These are phyloP conservation scores for Pythium grandisporangium DNA, from an alignment of 352 stramenopile species.

Conservation along the genomic window DNA sequence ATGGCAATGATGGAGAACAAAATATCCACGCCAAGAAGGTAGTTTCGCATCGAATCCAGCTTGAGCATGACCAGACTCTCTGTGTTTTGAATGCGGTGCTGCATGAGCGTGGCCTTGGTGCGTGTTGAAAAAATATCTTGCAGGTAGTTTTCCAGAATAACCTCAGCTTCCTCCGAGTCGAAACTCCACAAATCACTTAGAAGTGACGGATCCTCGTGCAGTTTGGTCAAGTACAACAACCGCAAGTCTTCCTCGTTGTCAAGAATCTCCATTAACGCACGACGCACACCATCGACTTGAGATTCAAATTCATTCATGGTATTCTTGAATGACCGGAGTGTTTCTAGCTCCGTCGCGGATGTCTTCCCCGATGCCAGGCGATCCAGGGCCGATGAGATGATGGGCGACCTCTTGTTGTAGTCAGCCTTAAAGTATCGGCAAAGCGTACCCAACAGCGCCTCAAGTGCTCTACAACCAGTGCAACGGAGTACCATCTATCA, in stretches of 20 bases:
- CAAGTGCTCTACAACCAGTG: conserved; percentile 8
- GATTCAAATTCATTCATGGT: conserved; percentile 67
- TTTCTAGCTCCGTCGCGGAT: conserved; percentile 40
- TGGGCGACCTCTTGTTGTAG: conserved; percentile 27
- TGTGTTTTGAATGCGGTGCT: conserved; percentile 67
- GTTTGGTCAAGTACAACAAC: conserved; percentile 57
- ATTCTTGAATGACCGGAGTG: conserved; percentile 61
- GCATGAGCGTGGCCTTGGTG: conserved; percentile 55
- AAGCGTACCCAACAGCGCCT: conserved; percentile 40
- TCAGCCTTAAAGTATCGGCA: conserved; percentile 45
- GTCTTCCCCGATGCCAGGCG: conserved; percentile 33
- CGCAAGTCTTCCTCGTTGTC: conserved; percentile 69
- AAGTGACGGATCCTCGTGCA: conserved; percentile 43
- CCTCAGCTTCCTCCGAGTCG: conserved; percentile 53
- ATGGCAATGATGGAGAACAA: conserved; percentile 66
- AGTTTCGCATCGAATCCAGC: conserved; percentile 73
- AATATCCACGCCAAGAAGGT: conserved; percentile 59
- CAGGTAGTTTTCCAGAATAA: conserved; percentile 67
- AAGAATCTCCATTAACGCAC: conserved; percentile 52
- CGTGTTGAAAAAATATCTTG: conserved; percentile 76
- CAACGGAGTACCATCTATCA: not conserved
- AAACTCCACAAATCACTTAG: conserved; percentile 38
- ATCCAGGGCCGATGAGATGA: conserved; percentile 35
- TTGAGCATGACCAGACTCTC: conserved; percentile 77
- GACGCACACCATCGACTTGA: conserved; percentile 47